Base-by-base conservation (phyloP, 2,329 filamentous ascomycete species). In the Macrophomina tecta region DNA sequence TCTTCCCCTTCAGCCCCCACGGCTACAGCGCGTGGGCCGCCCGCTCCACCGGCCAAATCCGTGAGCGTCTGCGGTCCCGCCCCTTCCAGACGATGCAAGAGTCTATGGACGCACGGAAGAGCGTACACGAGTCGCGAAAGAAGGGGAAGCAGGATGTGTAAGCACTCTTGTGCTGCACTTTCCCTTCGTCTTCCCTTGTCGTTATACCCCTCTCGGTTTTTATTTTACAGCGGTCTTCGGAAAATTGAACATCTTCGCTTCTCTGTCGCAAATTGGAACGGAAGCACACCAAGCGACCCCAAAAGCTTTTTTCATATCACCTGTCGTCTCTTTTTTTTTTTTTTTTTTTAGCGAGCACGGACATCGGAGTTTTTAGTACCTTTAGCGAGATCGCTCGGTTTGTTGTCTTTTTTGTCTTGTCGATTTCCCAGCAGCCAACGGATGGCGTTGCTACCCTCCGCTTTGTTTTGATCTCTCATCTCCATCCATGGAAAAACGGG, bases 1-100 rank as follows among this genome's bases (percentile, higher is more conserved):
- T 90, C 53, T 89, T 84, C 76, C 87, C 87, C 1, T 78, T 89
- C n/a, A 80, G 77, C 70, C 72, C 76, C 36, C 78, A 78, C 45
- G 65, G 65, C 65, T 67, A 67, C 58, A 5, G 30, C 36, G 65
- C 65, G 48, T 67, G 65, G 65, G 56, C 55, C 7, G 23, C 38
- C 28, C 36, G 65, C 18, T 51, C 46, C 56, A 49, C 63, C 46
- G 65, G 52, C n/a, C 48, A 55, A 56, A 56, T 67, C 65, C 46
- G 65, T 11, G 65, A 67, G 48, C 56, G 65, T n/a, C 56, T 67
- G 30, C 55, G 58, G 28, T 32, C 56, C 0, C 49, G 65, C 2
- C 65, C 65, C 9, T 48, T 53, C 58, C 65, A 67, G 51, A 67
- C 65, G 5, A 73, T 66, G 30, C 56, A 71, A 66, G 61, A 71